Evolutionary conservation across 2,329 filamentous ascomycete species (phyloP), one percentile per base, ranked within the genome.

Genomic region (Calcarisporium arbuscula): DNA sequence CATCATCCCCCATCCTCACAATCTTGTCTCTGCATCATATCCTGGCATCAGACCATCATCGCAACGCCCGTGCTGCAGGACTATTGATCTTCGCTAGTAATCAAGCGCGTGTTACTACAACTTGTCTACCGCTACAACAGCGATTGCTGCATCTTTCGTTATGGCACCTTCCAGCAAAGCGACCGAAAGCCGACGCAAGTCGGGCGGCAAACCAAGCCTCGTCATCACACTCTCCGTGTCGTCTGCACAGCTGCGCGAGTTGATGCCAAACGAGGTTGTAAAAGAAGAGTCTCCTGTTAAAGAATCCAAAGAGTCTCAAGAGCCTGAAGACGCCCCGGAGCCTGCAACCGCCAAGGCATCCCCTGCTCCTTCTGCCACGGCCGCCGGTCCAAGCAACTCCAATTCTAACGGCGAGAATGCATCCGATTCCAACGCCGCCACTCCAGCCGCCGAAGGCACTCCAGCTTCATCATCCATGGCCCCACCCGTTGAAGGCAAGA

Each of bases 361-460:
- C 22, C 65, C 70, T 3, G 62, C 62, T 16, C 62, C 67, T 21
- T 56, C 60, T 29, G 56, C 61, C 8, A 52, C 61, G 28, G 53
- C 61, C 32, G 53, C 57, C 36, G 54, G 61, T 26, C 28, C 38
- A 9, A 34, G 8, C 26, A 18, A 28, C 8, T 48, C 60, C 36
- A 59, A 60, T 41, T 65, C 68, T 19, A 71, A 67, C 47, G 67
- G 64, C 36, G 76, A 79, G 42, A 72, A 70, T 54, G 71, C 68
- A 37, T 70, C 72, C 43, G 73, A 78, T 48, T 80, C 77, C 17
- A 74, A 68, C 44, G 68, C 73, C 15, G 70, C 72, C 27, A 82
- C 77, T 12, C 77, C 77, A 11, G 69, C 64, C 16, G 60, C 70
- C 26, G 69, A 64, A 30, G 71, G 68, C 46, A 79, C 76, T 10